Evolutionary conservation across 163 green algal species (phyloP), one percentile per base, ranked within the genome.

Genomic region (Chlorella variabilis): DNA sequence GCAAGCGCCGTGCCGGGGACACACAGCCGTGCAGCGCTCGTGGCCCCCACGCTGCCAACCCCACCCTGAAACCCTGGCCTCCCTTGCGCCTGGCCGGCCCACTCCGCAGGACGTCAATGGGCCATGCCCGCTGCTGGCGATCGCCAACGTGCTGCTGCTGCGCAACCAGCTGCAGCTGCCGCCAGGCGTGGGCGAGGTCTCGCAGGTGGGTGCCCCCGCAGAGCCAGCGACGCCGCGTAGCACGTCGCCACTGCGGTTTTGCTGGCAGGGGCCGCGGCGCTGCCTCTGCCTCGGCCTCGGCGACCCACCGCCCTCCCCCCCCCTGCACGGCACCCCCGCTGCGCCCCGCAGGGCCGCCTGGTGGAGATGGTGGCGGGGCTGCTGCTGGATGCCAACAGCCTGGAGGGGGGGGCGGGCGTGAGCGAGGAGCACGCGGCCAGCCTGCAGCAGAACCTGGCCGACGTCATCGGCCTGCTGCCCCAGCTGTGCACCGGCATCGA

Each of bases 21-120:
- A n/a, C 29, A 51, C 17, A 4, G 29, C 61, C 31, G 8, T 36
- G 58, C 3, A 38, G 7, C 15, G 45, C 15, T 54, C 45, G 15
- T 67, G 6, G n/a, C 27, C 59, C 27, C 59, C 6, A 38, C 21
- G 21, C n/a, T 67, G 59, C 59, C n/a, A n/a, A n/a, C n/a, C n/a
- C n/a, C n/a, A n/a, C n/a, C n/a, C n/a, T n/a, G n/a, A 62, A 5
- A 62, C 54, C 54, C 54, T 62, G 54, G n/a, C n/a, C n/a, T n/a
- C n/a, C n/a, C n/a, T n/a, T n/a, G n/a, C n/a, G n/a, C n/a, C n/a
- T n/a, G n/a, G n/a, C n/a, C n/a, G n/a, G n/a, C n/a, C n/a, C n/a
- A n/a, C n/a, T 11, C 63, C 94, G 65, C 96, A 99, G 82, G 98
- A 98, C 78, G 80, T 93, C 15, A 99, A 99, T 67, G 97, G 97